A percentile compares a stretch with the other conserved stretches of the same genome.
Conservation (phyloP, 78 protist species). For the Chrysochromulina parva region DNA sequence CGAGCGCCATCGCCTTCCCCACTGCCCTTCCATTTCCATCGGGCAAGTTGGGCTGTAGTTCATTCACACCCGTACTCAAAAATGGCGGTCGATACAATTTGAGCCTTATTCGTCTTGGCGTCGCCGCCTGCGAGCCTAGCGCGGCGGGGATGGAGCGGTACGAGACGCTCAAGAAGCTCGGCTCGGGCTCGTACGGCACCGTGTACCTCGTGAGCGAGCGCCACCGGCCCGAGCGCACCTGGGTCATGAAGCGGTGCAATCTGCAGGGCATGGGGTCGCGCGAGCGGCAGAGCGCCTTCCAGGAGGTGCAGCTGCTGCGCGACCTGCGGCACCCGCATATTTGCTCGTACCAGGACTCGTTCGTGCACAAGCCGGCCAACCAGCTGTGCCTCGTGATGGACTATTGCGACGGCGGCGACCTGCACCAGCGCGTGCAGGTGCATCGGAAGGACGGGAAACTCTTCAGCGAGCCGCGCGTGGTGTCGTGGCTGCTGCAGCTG, state of each 20-base stretch:
- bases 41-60: too few species aligned
- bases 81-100: too few species aligned
- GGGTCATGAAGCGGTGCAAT: background rate
- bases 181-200: conserved; percentile 5
- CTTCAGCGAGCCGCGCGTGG: background rate
- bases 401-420: conserved; percentile 58
- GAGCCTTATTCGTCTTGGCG: too few species aligned
- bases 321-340: background rate
- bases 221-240: background rate
- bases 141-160: background rate
- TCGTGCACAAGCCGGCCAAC: background rate
- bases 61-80: too few species aligned
- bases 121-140: too few species aligned
- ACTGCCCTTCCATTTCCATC: too few species aligned
- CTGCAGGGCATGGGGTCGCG: background rate
- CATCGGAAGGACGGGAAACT: background rate
- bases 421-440: background rate
- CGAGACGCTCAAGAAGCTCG: background rate
- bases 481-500: conserved; percentile 30
- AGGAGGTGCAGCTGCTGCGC: background rate
- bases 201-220: background rate
- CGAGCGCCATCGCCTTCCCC: too few species aligned
- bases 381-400: conserved; percentile 38
- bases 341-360: background rate
- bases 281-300: background rate